These are phyloP conservation scores for Ophiostoma quercus DNA, from an alignment of 2,329 filamentous ascomycete genomes.

Conservation along the genomic window DNA sequence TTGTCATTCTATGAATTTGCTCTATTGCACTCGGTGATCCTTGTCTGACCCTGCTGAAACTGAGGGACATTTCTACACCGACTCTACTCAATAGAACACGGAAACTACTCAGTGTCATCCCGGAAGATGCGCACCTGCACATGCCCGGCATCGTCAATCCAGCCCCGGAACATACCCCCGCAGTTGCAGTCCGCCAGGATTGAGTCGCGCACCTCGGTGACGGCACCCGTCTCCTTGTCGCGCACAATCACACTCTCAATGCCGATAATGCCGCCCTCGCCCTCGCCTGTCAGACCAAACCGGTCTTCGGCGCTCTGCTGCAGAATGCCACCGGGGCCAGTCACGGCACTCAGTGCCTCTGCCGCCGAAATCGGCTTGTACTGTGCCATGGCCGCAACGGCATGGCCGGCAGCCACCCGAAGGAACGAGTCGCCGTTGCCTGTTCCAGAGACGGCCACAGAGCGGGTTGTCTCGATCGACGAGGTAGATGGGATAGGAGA, in stretches of 20 bases:
- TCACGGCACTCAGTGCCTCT: conserved; percentile 57
- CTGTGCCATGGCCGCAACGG: conserved; percentile 65
- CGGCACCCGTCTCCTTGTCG: conserved; percentile 41
- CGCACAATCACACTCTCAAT: conserved; percentile 56
- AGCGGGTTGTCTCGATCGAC: conserved; percentile 37
- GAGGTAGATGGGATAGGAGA: background rate
- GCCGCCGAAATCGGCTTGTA: conserved; percentile 52
- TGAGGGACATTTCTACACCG: background rate
- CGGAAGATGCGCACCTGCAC: conserved; percentile 55
- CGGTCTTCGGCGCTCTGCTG: conserved; percentile 67
- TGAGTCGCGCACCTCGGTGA: conserved; percentile 41
- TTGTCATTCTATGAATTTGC: background rate
- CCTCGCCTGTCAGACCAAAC: conserved; percentile 70
- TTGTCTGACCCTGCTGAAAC: background rate
- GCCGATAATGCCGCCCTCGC: conserved; percentile 80
- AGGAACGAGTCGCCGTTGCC: conserved; percentile 89
- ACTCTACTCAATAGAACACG: no score
- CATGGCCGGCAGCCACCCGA: conserved; percentile 63
- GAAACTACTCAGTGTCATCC: conserved; percentile 24
- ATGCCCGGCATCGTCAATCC: conserved; percentile 58
- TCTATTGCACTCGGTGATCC: background rate
- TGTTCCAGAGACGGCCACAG: conserved; percentile 65
- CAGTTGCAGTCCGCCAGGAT: conserved; percentile 79
- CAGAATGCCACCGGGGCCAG: conserved; percentile 67
- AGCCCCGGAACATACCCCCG: conserved; percentile 81